Evolutionary conservation across 2,329 filamentous ascomycete species (phyloP), one percentile per base, ranked within the genome.

Genomic region (Ophiocordyceps robertsii): DNA sequence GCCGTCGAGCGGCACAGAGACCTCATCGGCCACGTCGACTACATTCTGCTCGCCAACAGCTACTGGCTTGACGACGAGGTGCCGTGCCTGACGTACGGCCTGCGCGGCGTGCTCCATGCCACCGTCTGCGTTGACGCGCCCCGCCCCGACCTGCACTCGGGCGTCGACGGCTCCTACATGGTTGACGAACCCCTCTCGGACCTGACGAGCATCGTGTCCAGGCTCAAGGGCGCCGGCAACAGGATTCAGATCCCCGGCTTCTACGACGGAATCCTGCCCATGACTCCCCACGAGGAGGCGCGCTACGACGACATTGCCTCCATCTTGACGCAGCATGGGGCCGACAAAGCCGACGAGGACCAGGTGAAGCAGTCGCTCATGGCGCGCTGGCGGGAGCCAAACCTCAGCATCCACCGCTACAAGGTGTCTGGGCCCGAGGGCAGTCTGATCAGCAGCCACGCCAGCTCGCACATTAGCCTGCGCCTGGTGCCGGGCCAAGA

Each of bases 21-120:
- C 13, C 72, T 86, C 21, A 95, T 98, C 51, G 92, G 92, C 1
- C 72, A 85, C 10, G 80, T 98, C 2, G 90, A 98, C 62, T 96
- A 92, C 69, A 92, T 98, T 43, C 67, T 98, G 29, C 69, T 98
- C 32, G 90, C 92, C 19, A 98, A 98, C 67, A 95, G 89, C 62
- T 98, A 98, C 67, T 98, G 92, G 92, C 72, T 98, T 2, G 88
- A 96, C 56, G 90, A 98, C 56, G 83, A 93, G 50, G 88, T 93
- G 2, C 92, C 92, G 0, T 98, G 92, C 58, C 66, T 98, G 44
- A 98, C 92, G 0, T 98, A 98, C 48, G 92, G 92, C 1, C 72
- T 96, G 7, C 79, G 92, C 39, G 92, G 92, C 21, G 90, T 98
- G 24, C 81, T 98, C 19, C 90, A 96, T 58, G 90, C 89, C 6